Evolutionary conservation across 176 grass and related monocot species (phyloP).

Genomic region (Dendrocalamus sinicus): DNA sequence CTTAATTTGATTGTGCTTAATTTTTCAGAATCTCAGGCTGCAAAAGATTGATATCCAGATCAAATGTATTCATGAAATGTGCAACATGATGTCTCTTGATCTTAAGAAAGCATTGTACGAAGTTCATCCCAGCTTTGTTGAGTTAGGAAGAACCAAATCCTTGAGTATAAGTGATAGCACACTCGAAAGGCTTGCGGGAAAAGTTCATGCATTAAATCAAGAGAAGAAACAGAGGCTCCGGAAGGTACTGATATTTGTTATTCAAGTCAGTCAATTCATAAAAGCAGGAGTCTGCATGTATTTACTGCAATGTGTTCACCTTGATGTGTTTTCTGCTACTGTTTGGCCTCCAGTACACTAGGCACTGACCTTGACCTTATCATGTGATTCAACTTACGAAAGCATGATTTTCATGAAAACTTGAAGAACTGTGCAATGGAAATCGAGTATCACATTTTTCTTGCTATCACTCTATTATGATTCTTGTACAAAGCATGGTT

Average conservation of each 20-base stretch:
- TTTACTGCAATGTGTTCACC: constrained; percentile 5
- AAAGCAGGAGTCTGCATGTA: neutral
- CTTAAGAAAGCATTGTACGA: constrained; percentile 64
- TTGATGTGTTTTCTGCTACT: neutral
- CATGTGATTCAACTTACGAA: neutral
- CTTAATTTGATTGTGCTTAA: constrained; percentile 21
- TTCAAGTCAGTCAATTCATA: neutral
- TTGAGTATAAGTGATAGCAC: constrained; percentile 73
- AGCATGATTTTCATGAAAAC: constrained; percentile 6
- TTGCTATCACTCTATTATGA: neutral
- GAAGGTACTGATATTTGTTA: constrained; percentile 54
- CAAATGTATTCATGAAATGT: constrained; percentile 68
- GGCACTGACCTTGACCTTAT: constrained; percentile 24
- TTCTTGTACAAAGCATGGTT: constrained; percentile 2
- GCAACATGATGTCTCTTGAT: constrained; percentile 73
- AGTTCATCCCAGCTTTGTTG: constrained; percentile 77
- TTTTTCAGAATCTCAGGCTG: constrained; percentile 75
- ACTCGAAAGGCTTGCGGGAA: constrained; percentile 59
- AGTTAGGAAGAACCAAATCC: constrained; percentile 44
- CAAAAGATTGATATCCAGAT: constrained; percentile 65
- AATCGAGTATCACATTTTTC: neutral
- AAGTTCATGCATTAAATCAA: constrained; percentile 65
- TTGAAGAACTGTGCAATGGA: neutral
- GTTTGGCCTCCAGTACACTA: neutral
- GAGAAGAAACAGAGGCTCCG: constrained; percentile 73